These are phyloP conservation scores for Venturia aucupariae DNA, from an alignment of 2,329 filamentous ascomycete species.

Conservation along the genomic window DNA sequence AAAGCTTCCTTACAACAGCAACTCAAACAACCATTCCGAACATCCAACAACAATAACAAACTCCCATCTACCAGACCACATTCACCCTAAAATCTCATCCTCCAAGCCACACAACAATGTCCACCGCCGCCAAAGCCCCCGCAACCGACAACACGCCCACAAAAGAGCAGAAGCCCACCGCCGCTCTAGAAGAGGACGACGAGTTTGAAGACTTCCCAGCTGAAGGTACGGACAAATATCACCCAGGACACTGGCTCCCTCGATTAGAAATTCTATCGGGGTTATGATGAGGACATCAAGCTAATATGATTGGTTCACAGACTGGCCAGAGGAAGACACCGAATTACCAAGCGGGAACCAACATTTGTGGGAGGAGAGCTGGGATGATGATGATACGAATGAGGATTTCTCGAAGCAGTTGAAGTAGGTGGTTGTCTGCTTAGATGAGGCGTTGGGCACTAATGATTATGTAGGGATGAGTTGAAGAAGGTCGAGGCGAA, in stretches of 20 bases:
- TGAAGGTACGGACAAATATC: conserved; percentile 54
- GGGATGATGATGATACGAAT: conserved; percentile 95
- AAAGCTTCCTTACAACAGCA: not conserved
- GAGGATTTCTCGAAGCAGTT: conserved; percentile 95
- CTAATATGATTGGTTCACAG: conserved; percentile 29
- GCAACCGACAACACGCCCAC: conserved; percentile 27
- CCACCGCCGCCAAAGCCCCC: conserved; percentile 27
- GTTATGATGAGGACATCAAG: not conserved
- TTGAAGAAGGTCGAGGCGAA: conserved; percentile 83
- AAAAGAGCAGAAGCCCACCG: conserved; percentile 48
- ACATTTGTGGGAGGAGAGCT: conserved; percentile 98
- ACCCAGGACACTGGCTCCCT: not conserved
- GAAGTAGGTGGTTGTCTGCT: conserved; percentile 54
- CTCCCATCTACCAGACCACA: not conserved
- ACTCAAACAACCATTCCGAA: not conserved
- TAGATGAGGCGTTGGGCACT: conserved; percentile 19
- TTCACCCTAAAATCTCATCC: conserved; percentile 23
- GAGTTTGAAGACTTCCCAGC: conserved; percentile 99
- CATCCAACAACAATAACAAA: not conserved
- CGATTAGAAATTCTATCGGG: no score
- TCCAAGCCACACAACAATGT: conserved; percentile 14
- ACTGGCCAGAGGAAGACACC: conserved; percentile 88
- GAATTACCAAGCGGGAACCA: conserved; percentile 68
- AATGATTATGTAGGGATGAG: conserved; percentile 56
- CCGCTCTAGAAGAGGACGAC: conserved; percentile 87